A percentile compares a stretch with the other conserved stretches of the same genome.
Conservation (phyloP, 2,329 filamentous ascomycete species). For the Beauveria varroae region DNA sequence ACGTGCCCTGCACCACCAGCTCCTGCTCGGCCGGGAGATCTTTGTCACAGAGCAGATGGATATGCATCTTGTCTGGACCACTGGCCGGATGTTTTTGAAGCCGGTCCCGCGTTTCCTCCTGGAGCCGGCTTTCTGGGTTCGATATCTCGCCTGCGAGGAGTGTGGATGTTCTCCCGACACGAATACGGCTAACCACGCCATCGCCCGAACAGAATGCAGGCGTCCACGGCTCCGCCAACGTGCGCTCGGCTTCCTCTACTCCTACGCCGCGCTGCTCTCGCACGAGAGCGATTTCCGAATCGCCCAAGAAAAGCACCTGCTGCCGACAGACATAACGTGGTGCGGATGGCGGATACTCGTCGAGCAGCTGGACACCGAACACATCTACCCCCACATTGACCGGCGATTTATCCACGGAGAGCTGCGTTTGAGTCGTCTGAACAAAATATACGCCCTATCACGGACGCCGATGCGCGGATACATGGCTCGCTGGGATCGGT, state of each 20-base stretch:
- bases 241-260: conserved; percentile 22
- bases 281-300: conserved; percentile 30
- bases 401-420: background rate
- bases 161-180: background rate
- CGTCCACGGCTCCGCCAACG: background rate
- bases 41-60: conserved; percentile 11
- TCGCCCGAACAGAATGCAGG: background rate
- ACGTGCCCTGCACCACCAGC: no score
- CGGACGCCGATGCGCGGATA: no score
- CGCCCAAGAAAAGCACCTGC: conserved; percentile 15
- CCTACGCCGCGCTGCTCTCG: conserved; percentile 26
- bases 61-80: conserved; percentile 18
- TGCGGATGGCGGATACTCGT: background rate
- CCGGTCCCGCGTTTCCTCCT: conserved; percentile 29
- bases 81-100: conserved; percentile 25
- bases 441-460: no score
- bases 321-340: background rate
- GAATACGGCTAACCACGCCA: background rate
- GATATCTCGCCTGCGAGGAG: background rate
- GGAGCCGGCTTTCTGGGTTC: conserved; percentile 11
- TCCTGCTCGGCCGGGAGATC: no score
- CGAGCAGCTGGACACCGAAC: background rate
- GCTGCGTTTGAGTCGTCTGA: no score
- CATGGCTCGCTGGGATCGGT: no score
- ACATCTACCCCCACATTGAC: background rate